Evolutionary conservation across 768 basidiomycete species (phyloP), one percentile per base, ranked within the genome.

Genomic region (Lentinula raphanica): DNA sequence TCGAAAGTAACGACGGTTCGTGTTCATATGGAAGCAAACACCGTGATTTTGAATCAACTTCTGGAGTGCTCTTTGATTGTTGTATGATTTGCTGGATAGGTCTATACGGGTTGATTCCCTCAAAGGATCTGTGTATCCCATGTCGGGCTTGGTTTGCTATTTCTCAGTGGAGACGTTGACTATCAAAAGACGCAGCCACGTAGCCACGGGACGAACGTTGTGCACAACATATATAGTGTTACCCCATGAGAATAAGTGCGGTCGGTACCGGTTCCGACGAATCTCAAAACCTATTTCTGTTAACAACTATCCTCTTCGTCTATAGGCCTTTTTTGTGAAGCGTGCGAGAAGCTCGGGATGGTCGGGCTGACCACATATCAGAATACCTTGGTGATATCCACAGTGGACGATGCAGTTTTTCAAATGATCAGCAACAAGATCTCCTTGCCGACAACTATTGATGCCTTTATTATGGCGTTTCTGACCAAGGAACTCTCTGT

Each of bases 371-470:
- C 36, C 21, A 8, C 11, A 39, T 40, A 48, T 48, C 29, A 27
- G 17, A 27, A 12, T 31, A 25, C 19, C 31, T 32, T 35, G 50
- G 32, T 53, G 23, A 35, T 53, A 6, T 25, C n/a, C 50, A n/a
- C n/a, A 32, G 46, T 48, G 29, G 17, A 28, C 19, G 29, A 45
- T 61, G 35, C 60, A 36, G n/a, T 56, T 49, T 21, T 49, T 62
- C 58, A 59, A 60, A 44, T 60, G 66, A 68, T 67, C 67, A 69
- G 71, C 65, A 72, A 69, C 59, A 66, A 67, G 64, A 72, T 86
- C 80, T 63, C 84, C 85, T 85, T 85, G 84, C 80, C 83, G 81
- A 86, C 84, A 68, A 69, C 69, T 70, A 71, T 76, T 75, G 75
- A 75, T 76, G 68, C 69, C 72, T 73, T 69, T 67, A 69, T 66